Base-by-base conservation (phyloP, 176 grass and related monocot species). In the Aegilops bicornis region DNA sequence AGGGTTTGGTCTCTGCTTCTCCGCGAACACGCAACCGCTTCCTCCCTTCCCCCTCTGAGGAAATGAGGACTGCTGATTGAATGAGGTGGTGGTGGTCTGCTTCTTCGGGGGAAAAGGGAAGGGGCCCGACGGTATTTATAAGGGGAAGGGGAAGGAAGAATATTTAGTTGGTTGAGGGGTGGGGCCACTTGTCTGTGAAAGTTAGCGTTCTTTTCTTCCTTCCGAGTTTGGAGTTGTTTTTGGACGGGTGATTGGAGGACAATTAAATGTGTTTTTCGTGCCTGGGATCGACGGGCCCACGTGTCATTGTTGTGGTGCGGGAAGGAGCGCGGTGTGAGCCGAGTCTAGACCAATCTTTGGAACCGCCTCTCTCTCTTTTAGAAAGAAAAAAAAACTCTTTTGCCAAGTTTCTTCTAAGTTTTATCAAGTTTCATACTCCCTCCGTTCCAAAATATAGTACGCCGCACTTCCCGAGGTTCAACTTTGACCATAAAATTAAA, bases 21-120 rank as follows among this genome's bases (percentile, higher is more conserved):
- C 77, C 77, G 48, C 76, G 37, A 85, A 42, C 77, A 88, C 89
- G 89, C 89, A 85, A 85, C 86, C 77, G 82, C 78, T 62, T n/a
- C 40, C 66, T 7, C 30, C 65, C 70, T 39, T 11, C 29, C 17
- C 4, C 6, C 20, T 36, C 6, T 61, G 82, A 43, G 54, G 19
- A 63, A 84, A 30, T 15, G 69, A 32, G 73, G 47, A 77, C 74
- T 77, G 47, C 45, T 32, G 74, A 56, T 77, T 77, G 74, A 76
- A 76, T 29, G 73, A 10, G 73, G 73, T 12, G 50, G 1, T 23
- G 37, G 54, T 59, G 54, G 54, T 48, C 64, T 68, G 73, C 83
- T 37, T 78, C 63, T n/a, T 79, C 32, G 14, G 54, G 40, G n/a
- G 43, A 78, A 78, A 68, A 31, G 22, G 31, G 0, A 10, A 16